Percentiles rank a stretch among this genome's conserved stretches.
These are phyloP conservation scores for Withania somnifera DNA, from an alignment of 305 asterid genomes.

Conservation along the genomic window DNA sequence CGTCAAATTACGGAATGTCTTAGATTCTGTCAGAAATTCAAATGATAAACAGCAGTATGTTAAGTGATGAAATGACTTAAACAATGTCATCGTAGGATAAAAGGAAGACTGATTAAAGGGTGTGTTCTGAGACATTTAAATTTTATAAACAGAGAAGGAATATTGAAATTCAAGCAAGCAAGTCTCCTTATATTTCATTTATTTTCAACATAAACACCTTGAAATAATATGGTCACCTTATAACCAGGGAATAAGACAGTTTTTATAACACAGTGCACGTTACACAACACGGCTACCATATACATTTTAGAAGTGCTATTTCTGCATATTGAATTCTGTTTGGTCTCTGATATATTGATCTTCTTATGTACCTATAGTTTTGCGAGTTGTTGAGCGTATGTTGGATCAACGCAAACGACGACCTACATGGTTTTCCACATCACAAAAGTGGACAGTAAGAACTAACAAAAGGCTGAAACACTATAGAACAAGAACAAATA, in stretches of 20 bases:
- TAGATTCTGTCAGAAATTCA: neutral
- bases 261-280: neutral
- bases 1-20: neutral
- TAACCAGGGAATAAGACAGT: neutral
- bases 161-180: neutral
- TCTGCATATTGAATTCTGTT: neutral
- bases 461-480: neutral
- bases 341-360: neutral
- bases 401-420: conserved; percentile 56
- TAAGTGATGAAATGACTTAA: neutral
- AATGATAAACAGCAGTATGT: neutral
- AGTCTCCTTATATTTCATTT: neutral
- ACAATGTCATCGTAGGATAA: too few species aligned
- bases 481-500: neutral
- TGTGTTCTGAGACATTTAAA: neutral
- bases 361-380: conserved; percentile 19
- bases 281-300: neutral
- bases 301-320: neutral
- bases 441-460: neutral
- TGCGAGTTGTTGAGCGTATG: conserved; percentile 27
- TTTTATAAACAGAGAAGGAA: neutral
- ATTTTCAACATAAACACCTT: neutral
- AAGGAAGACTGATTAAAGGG: too few species aligned
- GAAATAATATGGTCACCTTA: neutral
- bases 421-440: conserved; percentile 30